Percentiles rank a stretch among this genome's conserved stretches.
phyloP scores from a whole-genome alignment of 768 basidiomycete species.

The Termitomyces eurrhizus region DNA sequence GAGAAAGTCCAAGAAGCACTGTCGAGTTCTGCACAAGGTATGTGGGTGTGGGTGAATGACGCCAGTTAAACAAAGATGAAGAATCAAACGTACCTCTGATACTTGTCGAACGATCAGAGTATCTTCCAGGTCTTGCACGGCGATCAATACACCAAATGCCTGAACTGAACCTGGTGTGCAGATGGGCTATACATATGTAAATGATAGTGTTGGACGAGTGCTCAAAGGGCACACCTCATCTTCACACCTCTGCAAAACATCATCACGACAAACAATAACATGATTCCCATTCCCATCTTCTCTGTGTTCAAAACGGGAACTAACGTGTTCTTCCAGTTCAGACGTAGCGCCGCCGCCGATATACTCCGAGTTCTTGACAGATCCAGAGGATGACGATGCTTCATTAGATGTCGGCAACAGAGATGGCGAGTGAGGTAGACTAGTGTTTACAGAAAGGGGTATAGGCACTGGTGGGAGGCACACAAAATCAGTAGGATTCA shows the following conservation, averaged over 20 bases:
- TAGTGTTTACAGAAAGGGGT: not conserved
- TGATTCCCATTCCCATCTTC: slow-evolving; percentile 66
- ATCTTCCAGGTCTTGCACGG: slow-evolving; percentile 57
- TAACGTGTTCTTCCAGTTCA: slow-evolving; percentile 35
- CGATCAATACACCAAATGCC: slow-evolving; percentile 78
- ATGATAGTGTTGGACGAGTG: not conserved
- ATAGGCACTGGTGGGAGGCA: slow-evolving; percentile 33
- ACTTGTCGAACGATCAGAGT: slow-evolving; percentile 67
- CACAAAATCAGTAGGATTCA: slow-evolving; percentile 40
- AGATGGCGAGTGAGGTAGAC: not conserved
- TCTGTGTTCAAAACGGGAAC: slow-evolving; percentile 62
- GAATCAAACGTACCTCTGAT: slow-evolving; percentile 56
- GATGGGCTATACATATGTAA: slow-evolving; percentile 53
- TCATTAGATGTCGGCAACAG: not conserved
- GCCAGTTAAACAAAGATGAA: not conserved
- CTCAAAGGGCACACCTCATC: slow-evolving; percentile 52
- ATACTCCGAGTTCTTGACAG: slow-evolving; percentile 10
- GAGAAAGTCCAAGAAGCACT: slow-evolving; percentile 71
- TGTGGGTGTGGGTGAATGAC: not conserved
- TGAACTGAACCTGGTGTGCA: slow-evolving; percentile 79
- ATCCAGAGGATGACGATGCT: not conserved
- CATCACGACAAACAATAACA: slow-evolving; percentile 67
- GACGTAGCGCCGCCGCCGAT: slow-evolving; percentile 14
- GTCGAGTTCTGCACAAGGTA: slow-evolving; percentile 59
- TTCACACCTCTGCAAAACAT: slow-evolving; percentile 61